These are phyloP conservation scores for Cladosporium sp. DNA, from an alignment of 2,329 filamentous ascomycete species.

Conservation along the genomic window DNA sequence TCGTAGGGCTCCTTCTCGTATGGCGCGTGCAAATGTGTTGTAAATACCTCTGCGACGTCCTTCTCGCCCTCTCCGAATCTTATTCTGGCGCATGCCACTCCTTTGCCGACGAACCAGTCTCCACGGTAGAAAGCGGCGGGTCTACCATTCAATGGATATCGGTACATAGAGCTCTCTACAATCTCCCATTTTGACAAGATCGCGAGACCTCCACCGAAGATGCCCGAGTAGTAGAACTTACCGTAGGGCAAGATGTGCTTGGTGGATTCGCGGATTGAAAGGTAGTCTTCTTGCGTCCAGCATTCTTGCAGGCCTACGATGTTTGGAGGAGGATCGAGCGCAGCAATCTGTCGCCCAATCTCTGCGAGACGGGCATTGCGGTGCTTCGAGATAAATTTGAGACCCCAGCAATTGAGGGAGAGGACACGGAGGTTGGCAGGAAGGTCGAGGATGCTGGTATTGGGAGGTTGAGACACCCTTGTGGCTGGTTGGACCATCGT, in stretches of 20 bases:
- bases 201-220: conserved; percentile 83
- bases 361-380: conserved; percentile 74
- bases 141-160: conserved; percentile 86
- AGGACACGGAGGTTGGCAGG: conserved; percentile 64
- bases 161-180: conserved; percentile 78
- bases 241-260: conserved; percentile 74
- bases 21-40: conserved; percentile 79
- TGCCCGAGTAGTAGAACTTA: conserved; percentile 88
- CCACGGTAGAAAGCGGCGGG: conserved; percentile 92
- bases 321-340: conserved; percentile 63
- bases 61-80: conserved; percentile 60
- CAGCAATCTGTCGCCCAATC: conserved; percentile 76
- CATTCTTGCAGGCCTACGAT: conserved; percentile 95
- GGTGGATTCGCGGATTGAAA: conserved; percentile 69
- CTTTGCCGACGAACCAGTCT: conserved; percentile 96
- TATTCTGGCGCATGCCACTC: conserved; percentile 78
- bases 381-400: conserved; percentile 78
- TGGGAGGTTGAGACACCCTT: background rate
- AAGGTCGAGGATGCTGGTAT: conserved; percentile 4
- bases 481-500: background rate
- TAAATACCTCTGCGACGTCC: conserved; percentile 82
- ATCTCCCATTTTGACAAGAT: conserved; percentile 92
- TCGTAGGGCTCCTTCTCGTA: conserved; percentile 77
- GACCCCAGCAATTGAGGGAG: conserved; percentile 95
- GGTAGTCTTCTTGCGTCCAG: conserved; percentile 83